These are phyloP conservation scores for Panicum virgatum DNA, from an alignment of 202 grass and related monocot genomes.

Conservation along the genomic window DNA sequence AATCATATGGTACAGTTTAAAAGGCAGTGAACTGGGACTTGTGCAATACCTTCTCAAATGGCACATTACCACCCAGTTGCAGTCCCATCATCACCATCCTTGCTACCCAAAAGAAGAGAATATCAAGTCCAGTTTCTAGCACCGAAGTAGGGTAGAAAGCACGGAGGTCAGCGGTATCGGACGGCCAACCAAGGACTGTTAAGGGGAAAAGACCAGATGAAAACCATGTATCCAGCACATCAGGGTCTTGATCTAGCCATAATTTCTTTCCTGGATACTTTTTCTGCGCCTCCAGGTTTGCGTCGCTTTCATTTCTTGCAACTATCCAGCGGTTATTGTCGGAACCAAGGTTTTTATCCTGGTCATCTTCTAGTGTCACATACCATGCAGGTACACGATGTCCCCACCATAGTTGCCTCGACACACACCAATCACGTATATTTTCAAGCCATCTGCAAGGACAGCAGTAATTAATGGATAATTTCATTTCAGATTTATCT, in stretches of 20 bases:
- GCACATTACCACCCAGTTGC: conserved; percentile 85
- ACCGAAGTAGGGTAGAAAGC: conserved; percentile 90
- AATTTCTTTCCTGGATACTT: conserved; percentile 72
- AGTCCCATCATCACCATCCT: conserved; percentile 97
- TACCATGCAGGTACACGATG: conserved; percentile 90
- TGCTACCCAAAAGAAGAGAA: conserved; percentile 95
- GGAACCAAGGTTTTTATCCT: conserved; percentile 57
- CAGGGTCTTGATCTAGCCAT: conserved; percentile 77
- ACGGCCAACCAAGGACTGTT: conserved; percentile 85
- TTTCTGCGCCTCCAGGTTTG: conserved; percentile 57
- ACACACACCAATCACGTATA: conserved; percentile 96
- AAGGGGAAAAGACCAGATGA: conserved; percentile 91
- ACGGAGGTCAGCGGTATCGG: conserved; percentile 68
- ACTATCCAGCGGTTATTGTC: conserved; percentile 82
- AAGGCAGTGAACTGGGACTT: neutral
- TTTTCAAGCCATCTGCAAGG: conserved; percentile 85
- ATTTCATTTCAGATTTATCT: conserved; percentile 10
- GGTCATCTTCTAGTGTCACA: conserved; percentile 72
- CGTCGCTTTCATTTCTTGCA: conserved; percentile 79
- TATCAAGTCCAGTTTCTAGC: conserved; percentile 89
- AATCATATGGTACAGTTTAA: neutral
- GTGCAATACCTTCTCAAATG: conserved; percentile 79
- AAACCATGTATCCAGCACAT: conserved; percentile 98
- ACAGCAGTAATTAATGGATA: conserved; percentile 11
- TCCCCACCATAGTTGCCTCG: conserved; percentile 95